Base-by-base conservation (phyloP, 2,329 filamentous ascomycete genomes). In the Arthrobotrys entomopaga region DNA sequence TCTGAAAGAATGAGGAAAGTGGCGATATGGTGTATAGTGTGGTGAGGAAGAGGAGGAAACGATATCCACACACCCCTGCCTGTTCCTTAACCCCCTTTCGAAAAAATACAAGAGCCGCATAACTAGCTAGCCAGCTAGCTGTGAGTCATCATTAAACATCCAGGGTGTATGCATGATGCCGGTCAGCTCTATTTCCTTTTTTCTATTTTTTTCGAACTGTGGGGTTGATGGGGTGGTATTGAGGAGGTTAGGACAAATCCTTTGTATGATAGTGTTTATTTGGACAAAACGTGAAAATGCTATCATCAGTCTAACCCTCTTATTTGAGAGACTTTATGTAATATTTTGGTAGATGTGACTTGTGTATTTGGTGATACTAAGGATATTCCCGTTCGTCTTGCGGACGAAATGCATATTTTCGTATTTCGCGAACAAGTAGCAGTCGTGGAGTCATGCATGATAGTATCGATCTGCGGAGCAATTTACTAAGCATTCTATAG, bases 231-330 rank as follows among this genome's bases (percentile, higher is more conserved):
- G 49, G 64, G 54, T 46, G 24, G 29, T 19, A 24, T 42, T 50
- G 52, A 48, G 56, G 40, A 49, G 56, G 65, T 24, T 29, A 20
- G 34, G 56, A 60, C 65, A 69, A 61, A 22, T 34, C 20, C 13
- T 29, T 22, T 59, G 5, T 61, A 22, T 69, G 65, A 19, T 69
- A 59, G 65, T 46, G 48, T 61, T 29, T 61, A 52, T 46, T n/a
- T 38, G 26, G 49, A 38, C 13, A 53, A n/a, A n/a, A 69, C 13
- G 20, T n/a, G 7, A 10, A n/a, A 61, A 69, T 69, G 29, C 65
- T 69, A 69, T 56, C 65, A 69, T 69, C 54, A 22, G 24, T 69
- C 26, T 49, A 19, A 56, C 65, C 65, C 60, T 58, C 54, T 16
- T 20, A 50, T 50, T 11, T 54, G 42, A 15, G n/a, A 15, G 34